phyloP scores from a whole-genome alignment of 2,329 filamentous ascomycete species.

The Torrubiella hemipterigena region DNA sequence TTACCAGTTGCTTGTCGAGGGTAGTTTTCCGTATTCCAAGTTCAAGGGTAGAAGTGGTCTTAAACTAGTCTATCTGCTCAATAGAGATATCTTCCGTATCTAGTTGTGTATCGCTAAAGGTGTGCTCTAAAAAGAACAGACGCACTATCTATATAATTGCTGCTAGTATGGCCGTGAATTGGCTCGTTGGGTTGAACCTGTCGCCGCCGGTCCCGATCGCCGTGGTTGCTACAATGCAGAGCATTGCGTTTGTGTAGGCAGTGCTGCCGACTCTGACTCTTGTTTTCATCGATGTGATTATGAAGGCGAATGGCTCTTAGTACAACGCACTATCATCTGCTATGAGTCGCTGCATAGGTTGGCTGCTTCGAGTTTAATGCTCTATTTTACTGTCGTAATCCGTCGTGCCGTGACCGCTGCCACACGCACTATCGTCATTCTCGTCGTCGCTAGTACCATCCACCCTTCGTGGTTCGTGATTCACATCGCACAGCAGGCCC shows the following conservation, averaged over 20 bases:
- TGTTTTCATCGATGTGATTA: conserved; percentile 6
- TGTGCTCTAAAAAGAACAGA: conserved; percentile 7
- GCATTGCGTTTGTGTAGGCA: conserved; percentile 7
- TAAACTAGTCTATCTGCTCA: conserved; percentile 4
- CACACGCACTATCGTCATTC: background rate
- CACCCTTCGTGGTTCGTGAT: conserved; percentile 1
- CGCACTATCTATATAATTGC: conserved; percentile 5
- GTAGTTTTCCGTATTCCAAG: too few species aligned
- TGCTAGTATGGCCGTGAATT: conserved; percentile 5
- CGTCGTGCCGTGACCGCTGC: background rate
- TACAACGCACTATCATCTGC: conserved; percentile 2
- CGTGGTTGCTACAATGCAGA: conserved; percentile 6
- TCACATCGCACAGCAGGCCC: conserved; percentile 2
- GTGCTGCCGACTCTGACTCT: conserved; percentile 7
- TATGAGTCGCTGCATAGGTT: background rate
- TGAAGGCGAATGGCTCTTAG: conserved; percentile 5
- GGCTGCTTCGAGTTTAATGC: background rate
- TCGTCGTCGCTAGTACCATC: too few species aligned
- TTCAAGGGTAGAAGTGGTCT: too few species aligned
- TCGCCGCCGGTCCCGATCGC: conserved; percentile 2
- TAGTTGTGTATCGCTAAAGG: conserved; percentile 2
- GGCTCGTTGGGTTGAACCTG: conserved; percentile 4
- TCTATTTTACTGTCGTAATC: background rate
- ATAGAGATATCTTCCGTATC: conserved; percentile 4
- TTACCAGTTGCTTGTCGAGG: too few species aligned